These are phyloP conservation scores for Codiaeum variegatum DNA, from an alignment of 441 rosid genomes.

Conservation along the genomic window DNA sequence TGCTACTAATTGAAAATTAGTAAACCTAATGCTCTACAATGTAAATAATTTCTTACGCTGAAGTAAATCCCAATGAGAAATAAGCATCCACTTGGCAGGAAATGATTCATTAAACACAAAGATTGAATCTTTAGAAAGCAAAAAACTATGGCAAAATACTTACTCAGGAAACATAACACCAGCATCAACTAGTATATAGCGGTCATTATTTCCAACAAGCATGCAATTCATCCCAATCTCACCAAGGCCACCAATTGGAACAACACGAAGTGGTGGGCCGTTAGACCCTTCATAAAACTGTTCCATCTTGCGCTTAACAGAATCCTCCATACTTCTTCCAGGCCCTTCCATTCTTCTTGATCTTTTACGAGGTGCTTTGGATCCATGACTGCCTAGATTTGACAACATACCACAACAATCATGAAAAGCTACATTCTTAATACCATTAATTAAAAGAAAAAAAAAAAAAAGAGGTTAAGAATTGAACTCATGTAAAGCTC, in stretches of 20 bases:
- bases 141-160: constrained; percentile 27
- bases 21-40: not conserved
- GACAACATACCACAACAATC: constrained; percentile 10
- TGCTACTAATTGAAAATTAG: not conserved
- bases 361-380: constrained; percentile 49
- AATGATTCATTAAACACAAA: constrained; percentile 7
- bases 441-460: not conserved
- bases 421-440: not conserved
- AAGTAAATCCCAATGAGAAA: not conserved
- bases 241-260: constrained; percentile 96
- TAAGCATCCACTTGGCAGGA: not conserved
- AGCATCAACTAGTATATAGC: constrained; percentile 86
- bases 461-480: not conserved
- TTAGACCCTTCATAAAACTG: constrained; percentile 85
- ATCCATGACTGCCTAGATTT: constrained; percentile 36
- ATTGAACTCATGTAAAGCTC: not conserved
- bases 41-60: not conserved
- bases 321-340: constrained; percentile 91
- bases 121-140: not conserved
- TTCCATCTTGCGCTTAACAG: constrained; percentile 91
- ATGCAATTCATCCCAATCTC: constrained; percentile 99
- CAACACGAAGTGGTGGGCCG: constrained; percentile 92
- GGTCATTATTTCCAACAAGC: constrained; percentile 95
- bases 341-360: constrained; percentile 66
- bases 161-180: constrained; percentile 99